Evolutionary conservation across 257 asterid genomes (phyloP).

Genomic region (Solanum medicagineum): DNA sequence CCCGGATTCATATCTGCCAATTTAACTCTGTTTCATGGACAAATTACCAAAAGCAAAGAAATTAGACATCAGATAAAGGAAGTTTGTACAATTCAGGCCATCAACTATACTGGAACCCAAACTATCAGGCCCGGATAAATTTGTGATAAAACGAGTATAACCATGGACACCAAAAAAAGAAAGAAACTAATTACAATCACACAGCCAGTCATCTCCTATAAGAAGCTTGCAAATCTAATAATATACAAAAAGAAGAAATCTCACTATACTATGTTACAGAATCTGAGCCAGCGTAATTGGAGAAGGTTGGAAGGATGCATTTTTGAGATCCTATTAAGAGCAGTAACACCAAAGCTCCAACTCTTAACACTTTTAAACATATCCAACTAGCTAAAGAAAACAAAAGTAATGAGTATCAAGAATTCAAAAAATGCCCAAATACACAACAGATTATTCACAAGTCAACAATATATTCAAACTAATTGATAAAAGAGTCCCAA

Average conservation of each 20-base stretch:
- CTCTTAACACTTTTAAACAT: not conserved
- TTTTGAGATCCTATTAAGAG: not conserved
- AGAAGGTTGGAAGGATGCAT: not conserved
- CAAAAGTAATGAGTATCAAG: not conserved
- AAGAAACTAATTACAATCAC: not conserved
- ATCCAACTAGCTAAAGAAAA: not conserved
- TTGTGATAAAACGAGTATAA: not conserved
- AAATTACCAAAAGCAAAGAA: not conserved
- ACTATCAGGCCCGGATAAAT: not conserved
- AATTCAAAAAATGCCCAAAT: not conserved
- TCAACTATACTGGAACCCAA: not conserved
- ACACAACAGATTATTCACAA: not conserved
- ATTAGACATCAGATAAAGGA: not conserved
- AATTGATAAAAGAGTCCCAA: not conserved
- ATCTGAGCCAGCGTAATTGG: not conserved
- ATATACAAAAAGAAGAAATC: not conserved
- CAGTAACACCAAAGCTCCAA: not conserved
- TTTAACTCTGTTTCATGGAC: not conserved
- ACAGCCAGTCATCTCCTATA: not conserved
- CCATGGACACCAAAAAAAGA: not conserved
- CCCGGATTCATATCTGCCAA: constrained; percentile 48
- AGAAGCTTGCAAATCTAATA: not conserved
- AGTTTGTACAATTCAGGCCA: not conserved
- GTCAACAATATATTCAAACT: not conserved
- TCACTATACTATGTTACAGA: not conserved